Base-by-base conservation (phyloP, 371 early-diverging fungal genomes). In the Syncephalis plumigaleata region DNA sequence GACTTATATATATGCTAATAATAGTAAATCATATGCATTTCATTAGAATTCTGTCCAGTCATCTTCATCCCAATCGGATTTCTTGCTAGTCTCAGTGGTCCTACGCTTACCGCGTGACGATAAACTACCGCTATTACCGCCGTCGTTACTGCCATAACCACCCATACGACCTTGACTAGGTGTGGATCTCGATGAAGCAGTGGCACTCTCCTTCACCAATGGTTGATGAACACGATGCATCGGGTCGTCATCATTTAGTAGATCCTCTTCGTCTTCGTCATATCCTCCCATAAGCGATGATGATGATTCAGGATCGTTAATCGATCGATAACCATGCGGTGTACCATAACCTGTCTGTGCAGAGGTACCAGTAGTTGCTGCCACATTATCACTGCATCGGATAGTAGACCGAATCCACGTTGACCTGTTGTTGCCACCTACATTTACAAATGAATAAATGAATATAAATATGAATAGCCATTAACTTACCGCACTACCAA, bases 401-500 rank as follows among this genome's bases (percentile, higher is more conserved):
- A 11, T 22, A 22, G 13, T 22, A 43, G 43, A 20, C 11, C 20
- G 4, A 22, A 9, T 20, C 11, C 22, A 43, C 43, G 18, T 24
- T 43, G 43, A 3, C 43, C 43, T 43, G 22, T 24, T 13, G 23
- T 13, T 27, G 9, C 3, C 13, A 42, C 23, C 36, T 39, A 36
- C 3, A n/a, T 9, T 25, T 24, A 48, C 26, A 48, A 15, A 25
- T 27, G 23, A 17, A 44, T 13, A 21, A 8, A 13, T 44, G 18
- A 18, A 36, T 22, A n/a, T n/a, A 24, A 24, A n/a, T 26, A 39
- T 40, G 11, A 25, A 9, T 44, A n/a, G 27, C 26, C 24, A 11
- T 13, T 22, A 20, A 38, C 45, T 40, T 44, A 81, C 79, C 69
- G 71, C 79, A 52, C 70, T 67, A n/a, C 79, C 70, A 50, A 83